Evolutionary conservation across 495 filamentous ascomycete genomes (phyloP).

Genomic region (Penicillium parvum): DNA sequence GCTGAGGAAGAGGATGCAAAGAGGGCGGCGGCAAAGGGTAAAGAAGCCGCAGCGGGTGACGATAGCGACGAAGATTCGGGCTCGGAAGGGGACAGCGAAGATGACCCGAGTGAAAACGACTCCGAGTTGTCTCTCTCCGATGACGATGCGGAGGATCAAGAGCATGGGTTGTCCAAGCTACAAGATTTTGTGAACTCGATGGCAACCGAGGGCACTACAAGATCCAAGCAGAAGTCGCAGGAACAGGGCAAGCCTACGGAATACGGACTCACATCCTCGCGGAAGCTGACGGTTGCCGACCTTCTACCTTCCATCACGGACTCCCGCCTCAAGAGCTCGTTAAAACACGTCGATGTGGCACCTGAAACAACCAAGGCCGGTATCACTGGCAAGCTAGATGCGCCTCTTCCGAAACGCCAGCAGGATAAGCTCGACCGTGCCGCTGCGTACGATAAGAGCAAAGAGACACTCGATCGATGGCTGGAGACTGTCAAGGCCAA

Average conservation of each 20-base stretch:
- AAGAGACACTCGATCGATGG: constrained; percentile 86
- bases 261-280: constrained; percentile 53
- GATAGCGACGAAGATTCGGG: constrained; percentile 32
- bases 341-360: constrained; percentile 57
- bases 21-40: constrained; percentile 27
- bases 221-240: constrained; percentile 32
- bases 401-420: constrained; percentile 82
- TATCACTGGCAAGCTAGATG: constrained; percentile 68
- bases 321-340: constrained; percentile 68
- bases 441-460: constrained; percentile 86
- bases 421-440: constrained; percentile 82
- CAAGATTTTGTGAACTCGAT: constrained; percentile 70
- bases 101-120: constrained; percentile 48
- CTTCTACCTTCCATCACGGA: constrained; percentile 71
- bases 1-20: constrained; percentile 41
- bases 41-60: constrained; percentile 26
- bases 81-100: constrained; percentile 40
- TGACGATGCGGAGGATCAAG: constrained; percentile 53
- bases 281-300: constrained; percentile 77
- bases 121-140: constrained; percentile 50
- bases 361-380: constrained; percentile 45
- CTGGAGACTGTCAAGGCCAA: constrained; percentile 92
- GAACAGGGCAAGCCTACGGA: constrained; percentile 54
- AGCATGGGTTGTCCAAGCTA: constrained; percentile 59
- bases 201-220: constrained; percentile 33